These are phyloP conservation scores for Chaetomium globosum DNA, from an alignment of 2,329 filamentous ascomycete genomes.

Conservation along the genomic window DNA sequence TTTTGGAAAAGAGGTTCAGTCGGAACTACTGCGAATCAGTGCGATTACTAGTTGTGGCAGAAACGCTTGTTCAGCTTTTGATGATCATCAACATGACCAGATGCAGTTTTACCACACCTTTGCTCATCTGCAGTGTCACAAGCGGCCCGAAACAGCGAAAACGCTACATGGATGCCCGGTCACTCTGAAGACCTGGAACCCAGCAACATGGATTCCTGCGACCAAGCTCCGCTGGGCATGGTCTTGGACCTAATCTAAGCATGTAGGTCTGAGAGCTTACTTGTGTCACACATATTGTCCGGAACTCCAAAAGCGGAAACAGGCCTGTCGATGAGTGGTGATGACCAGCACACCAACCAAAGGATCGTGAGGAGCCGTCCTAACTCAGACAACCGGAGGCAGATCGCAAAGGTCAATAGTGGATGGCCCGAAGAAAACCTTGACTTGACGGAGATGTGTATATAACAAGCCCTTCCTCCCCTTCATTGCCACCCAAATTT, in stretches of 20 bases:
- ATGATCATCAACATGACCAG: too few relatives aligned
- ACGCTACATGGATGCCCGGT: background rate
- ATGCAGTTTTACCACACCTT: background rate
- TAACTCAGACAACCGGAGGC: background rate
- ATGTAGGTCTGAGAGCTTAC: background rate
- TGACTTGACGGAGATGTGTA: conserved; percentile 9
- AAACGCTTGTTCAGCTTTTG: background rate
- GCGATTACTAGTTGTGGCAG: too few relatives aligned
- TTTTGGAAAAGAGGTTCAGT: too few relatives aligned
- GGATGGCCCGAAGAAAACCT: background rate
- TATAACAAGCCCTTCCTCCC: conserved; percentile 11
- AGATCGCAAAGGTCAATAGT: background rate
- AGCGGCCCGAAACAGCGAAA: conserved; percentile 2
- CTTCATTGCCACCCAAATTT: background rate
- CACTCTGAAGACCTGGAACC: background rate
- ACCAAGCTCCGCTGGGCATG: background rate
- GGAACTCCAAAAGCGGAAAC: conserved; percentile 6
- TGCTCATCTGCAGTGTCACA: background rate
- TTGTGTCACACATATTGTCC: conserved; percentile 7
- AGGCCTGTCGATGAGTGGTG: background rate
- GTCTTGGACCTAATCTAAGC: background rate
- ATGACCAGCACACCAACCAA: background rate
- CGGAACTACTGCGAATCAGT: too few relatives aligned
- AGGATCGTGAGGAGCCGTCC: conserved; percentile 1
- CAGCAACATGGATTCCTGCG: background rate